Percentiles rank a stretch among this genome's conserved stretches.
Conservation (phyloP, 495 filamentous ascomycete genomes). For the Aspergillus coremiiformis region DNA sequence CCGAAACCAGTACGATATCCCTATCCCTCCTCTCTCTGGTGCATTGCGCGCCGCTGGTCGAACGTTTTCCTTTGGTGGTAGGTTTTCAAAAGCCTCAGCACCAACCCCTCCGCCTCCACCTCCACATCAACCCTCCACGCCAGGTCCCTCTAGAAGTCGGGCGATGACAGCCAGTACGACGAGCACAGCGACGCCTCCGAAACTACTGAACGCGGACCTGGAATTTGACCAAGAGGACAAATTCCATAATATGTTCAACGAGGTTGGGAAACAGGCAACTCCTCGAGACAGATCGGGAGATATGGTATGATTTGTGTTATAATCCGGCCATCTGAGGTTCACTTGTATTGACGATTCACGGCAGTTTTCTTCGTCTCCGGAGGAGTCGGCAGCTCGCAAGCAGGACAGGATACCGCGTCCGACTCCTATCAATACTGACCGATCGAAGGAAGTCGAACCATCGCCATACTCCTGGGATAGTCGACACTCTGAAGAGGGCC, state of each 20-base stretch:
- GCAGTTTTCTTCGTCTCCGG: conserved; percentile 22
- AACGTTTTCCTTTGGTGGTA: conserved; percentile 63
- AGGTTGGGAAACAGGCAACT: conserved; percentile 49
- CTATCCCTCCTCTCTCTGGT: conserved; percentile 46
- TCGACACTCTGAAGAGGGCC: conserved; percentile 55
- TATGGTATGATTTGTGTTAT: conserved; percentile 15
- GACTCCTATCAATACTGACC: conserved; percentile 53
- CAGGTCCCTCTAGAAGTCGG: conserved; percentile 37
- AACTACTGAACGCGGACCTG: conserved; percentile 53
- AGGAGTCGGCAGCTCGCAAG: conserved; percentile 12
- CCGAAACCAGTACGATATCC: conserved; percentile 46
- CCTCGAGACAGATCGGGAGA: conserved; percentile 13
- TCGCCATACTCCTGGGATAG: conserved; percentile 65
- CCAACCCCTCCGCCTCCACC: conserved; percentile 35
- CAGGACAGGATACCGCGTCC: conserved; percentile 30
- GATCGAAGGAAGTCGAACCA: conserved; percentile 45
- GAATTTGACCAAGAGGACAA: conserved; percentile 45
- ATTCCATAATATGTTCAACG: conserved; percentile 63
- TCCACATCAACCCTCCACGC: conserved; percentile 36
- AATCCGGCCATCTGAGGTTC: background rate
- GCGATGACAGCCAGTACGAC: conserved; percentile 50
- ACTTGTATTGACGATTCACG: background rate
- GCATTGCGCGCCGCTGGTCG: conserved; percentile 58
- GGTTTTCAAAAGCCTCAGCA: conserved; percentile 35
- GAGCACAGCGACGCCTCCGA: conserved; percentile 65